phyloP scores from a whole-genome alignment of 2,329 filamentous ascomycete species.

The Pleomassaria siparia region DNA sequence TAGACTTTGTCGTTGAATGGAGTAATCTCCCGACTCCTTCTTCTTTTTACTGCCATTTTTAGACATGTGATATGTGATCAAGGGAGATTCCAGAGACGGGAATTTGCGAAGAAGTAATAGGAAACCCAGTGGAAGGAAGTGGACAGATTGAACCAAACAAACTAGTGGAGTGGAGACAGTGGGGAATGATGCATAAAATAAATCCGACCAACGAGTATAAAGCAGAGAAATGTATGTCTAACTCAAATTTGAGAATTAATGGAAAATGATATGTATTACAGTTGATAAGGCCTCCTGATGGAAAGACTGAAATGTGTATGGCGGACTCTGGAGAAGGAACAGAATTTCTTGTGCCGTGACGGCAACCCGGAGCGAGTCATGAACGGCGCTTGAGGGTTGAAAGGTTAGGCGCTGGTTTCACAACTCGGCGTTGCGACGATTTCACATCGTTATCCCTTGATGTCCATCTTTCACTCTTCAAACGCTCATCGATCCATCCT shows the following conservation, averaged over 20 bases:
- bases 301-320: not conserved
- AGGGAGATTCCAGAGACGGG: not conserved
- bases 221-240: not conserved
- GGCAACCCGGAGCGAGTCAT: not conserved
- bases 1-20: constrained; percentile 34
- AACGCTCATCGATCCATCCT: constrained; percentile 9
- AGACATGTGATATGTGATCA: not conserved
- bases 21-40: constrained; percentile 28
- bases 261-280: not conserved
- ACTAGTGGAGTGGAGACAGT: not conserved
- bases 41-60: constrained; percentile 9
- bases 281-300: not conserved
- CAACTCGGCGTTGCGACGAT: constrained; percentile 13
- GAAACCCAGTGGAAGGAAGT: not conserved
- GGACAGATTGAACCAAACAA: not conserved
- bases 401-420: constrained; percentile 12
- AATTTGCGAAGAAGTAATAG: not conserved
- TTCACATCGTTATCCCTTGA: constrained; percentile 5
- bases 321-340: not conserved
- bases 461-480: constrained; percentile 3
- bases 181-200: not conserved
- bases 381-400: constrained; percentile 2
- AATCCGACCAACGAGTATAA: not conserved
- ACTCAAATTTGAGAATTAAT: not conserved
- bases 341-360: constrained; percentile 1